phyloP scores from a whole-genome alignment of 345 rosid species.

The Citrus sinensis region DNA sequence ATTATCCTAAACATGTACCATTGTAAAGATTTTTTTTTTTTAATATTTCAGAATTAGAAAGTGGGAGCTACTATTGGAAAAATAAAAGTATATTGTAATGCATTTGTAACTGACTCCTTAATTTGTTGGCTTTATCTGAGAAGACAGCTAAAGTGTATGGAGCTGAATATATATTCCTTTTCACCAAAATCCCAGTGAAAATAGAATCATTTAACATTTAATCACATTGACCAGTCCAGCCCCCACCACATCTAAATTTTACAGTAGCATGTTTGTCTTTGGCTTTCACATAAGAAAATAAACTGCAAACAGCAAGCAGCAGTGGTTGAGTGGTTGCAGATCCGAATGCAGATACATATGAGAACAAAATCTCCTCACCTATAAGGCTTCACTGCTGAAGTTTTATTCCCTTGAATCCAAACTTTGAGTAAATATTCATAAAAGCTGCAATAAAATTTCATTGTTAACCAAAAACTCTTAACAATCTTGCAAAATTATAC shows the following conservation, averaged over 20 bases:
- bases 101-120: not conserved
- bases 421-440: conserved; percentile 97
- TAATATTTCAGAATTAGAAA: not conserved
- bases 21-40: not conserved
- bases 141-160: not conserved
- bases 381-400: conserved; percentile 64
- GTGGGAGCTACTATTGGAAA: not conserved
- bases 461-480: not conserved
- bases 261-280: not conserved
- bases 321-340: not conserved
- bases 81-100: not conserved
- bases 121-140: not conserved
- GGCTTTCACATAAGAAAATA: not conserved
- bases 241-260: not conserved
- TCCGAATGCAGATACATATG: not conserved
- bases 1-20: not conserved
- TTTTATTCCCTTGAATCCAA: conserved; percentile 96
- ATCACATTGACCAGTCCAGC: not conserved
- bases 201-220: not conserved
- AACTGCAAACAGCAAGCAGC: not conserved
- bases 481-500: not conserved
- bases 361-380: conserved; percentile 45
- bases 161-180: not conserved
- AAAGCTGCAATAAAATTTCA: conserved; percentile 52
- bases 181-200: not conserved